phyloP scores from a whole-genome alignment of 1,139 yeast species.

The Zygosaccharomyces pseudobailii region DNA sequence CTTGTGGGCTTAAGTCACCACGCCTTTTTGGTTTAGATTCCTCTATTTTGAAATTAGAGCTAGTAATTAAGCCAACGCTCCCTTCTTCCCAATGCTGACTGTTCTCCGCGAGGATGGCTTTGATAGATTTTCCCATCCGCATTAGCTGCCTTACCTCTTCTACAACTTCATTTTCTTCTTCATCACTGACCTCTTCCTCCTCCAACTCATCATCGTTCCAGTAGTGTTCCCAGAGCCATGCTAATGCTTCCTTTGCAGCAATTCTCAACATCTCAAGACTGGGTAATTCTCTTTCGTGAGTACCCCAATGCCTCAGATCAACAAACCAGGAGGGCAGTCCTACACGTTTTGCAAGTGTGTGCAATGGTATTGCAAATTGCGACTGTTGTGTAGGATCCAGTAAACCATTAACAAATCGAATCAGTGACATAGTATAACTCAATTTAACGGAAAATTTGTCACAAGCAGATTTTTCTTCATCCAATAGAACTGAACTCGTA shows the following conservation, averaged over 20 bases:
- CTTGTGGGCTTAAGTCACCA: conserved; percentile 13
- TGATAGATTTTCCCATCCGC: conserved; percentile 23
- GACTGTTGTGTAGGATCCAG: conserved; percentile 85
- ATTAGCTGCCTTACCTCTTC: conserved; percentile 6
- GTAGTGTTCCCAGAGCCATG: conserved; percentile 71
- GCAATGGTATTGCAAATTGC: conserved; percentile 72
- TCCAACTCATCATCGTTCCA: conserved; percentile 49
- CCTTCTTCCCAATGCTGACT: conserved; percentile 20
- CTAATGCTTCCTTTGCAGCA: conserved; percentile 55
- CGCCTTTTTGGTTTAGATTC: conserved; percentile 3
- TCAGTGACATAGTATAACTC: conserved; percentile 57
- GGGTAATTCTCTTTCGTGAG: conserved; percentile 78
- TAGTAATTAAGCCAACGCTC: conserved; percentile 17
- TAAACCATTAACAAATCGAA: conserved; percentile 86
- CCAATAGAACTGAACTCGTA: conserved; percentile 49
- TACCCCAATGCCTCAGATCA: conserved; percentile 84
- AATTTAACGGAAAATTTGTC: conserved; percentile 16
- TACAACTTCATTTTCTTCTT: conserved; percentile 27
- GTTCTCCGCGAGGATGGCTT: conserved; percentile 33
- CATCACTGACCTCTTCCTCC: conserved; percentile 28
- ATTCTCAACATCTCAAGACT: conserved; percentile 59
- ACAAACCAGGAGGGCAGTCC: conserved; percentile 80
- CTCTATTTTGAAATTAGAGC: conserved; percentile 19
- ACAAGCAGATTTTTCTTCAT: conserved; percentile 33
- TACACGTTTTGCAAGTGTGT: conserved; percentile 62